phyloP scores from a whole-genome alignment of 2,329 filamentous ascomycete species.

The Metarhizium brunneum region DNA sequence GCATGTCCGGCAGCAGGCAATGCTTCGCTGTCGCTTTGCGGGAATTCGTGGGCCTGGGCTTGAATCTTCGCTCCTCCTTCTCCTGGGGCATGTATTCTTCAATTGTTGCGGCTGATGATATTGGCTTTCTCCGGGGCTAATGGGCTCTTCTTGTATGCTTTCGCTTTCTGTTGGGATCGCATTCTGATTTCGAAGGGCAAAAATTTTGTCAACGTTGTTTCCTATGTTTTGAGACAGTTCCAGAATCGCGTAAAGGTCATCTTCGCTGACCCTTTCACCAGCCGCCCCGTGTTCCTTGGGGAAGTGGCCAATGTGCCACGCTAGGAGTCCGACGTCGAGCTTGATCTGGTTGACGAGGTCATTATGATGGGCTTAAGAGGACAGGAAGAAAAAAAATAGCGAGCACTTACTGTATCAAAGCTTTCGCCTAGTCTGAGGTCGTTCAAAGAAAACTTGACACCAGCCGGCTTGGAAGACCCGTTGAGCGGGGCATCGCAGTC shows the following conservation, averaged over 20 bases:
- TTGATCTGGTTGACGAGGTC: constrained; percentile 4
- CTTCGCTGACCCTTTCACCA: constrained; percentile 5
- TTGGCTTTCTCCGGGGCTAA: background rate
- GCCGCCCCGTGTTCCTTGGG: constrained; percentile 3
- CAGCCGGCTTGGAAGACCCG: background rate
- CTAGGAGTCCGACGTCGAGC: constrained; percentile 7
- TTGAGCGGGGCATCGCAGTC: constrained; percentile 1
- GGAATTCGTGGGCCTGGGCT: background rate
- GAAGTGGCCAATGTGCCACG: constrained; percentile 7
- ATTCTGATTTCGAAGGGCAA: constrained; percentile 7
- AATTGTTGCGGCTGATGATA: background rate
- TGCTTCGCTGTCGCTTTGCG: constrained; percentile 3
- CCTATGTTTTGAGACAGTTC: constrained; percentile 9
- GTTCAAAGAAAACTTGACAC: constrained; percentile 5
- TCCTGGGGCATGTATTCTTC: background rate
- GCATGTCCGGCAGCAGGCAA: constrained; percentile 34
- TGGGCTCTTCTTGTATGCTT: background rate
- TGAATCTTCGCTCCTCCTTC: background rate
- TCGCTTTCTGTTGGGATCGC: background rate
- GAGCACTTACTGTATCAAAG: constrained; percentile 7
- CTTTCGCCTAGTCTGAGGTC: constrained; percentile 6
- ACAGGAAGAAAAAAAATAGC: background rate
- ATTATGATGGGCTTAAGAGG: background rate
- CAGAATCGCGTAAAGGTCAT: constrained; percentile 7
- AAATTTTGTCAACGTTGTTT: constrained; percentile 6